phyloP scores from a whole-genome alignment of 352 stramenopile genomes.

The Phytophthora pisi region DNA sequence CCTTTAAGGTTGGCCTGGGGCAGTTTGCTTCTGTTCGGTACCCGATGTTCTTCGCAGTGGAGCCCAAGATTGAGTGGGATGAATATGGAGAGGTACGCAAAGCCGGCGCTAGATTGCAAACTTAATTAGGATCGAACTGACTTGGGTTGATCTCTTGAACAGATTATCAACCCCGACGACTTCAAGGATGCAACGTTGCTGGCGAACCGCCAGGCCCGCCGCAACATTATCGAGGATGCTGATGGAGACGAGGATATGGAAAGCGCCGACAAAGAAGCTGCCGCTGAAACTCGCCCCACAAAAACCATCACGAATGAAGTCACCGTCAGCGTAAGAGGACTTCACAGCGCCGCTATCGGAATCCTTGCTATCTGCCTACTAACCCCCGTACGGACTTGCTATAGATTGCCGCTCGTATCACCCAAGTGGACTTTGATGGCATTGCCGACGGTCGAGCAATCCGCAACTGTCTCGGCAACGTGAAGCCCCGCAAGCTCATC shows the following conservation, averaged over 20 bases:
- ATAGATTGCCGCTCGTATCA: conserved; percentile 79
- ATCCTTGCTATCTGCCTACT: background rate
- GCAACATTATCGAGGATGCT: conserved; percentile 63
- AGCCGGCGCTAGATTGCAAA: too few relatives aligned
- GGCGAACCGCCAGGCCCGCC: conserved; percentile 63
- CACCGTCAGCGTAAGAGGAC: conserved; percentile 54
- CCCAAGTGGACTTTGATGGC: conserved; percentile 85
- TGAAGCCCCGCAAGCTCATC: conserved; percentile 90
- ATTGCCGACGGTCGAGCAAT: conserved; percentile 85
- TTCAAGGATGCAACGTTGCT: conserved; percentile 80
- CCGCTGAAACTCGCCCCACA: conserved; percentile 71
- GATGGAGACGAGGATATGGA: conserved; percentile 79
- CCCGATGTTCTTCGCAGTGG: conserved; percentile 89
- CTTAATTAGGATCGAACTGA: background rate
- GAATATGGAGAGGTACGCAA: conserved; percentile 81
- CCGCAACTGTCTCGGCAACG: conserved; percentile 88
- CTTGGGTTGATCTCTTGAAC: background rate
- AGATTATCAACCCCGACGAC: conserved; percentile 86
- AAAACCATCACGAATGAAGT: conserved; percentile 82
- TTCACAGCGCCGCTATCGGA: background rate
- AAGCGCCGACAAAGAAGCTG: conserved; percentile 60
- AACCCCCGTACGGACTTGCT: conserved; percentile 7
- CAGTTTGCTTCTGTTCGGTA: conserved; percentile 86
- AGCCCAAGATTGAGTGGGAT: conserved; percentile 89
- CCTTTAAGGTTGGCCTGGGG: conserved; percentile 86